These are phyloP conservation scores for Serendipita sp. DNA, from an alignment of 768 basidiomycete genomes.

Conservation along the genomic window DNA sequence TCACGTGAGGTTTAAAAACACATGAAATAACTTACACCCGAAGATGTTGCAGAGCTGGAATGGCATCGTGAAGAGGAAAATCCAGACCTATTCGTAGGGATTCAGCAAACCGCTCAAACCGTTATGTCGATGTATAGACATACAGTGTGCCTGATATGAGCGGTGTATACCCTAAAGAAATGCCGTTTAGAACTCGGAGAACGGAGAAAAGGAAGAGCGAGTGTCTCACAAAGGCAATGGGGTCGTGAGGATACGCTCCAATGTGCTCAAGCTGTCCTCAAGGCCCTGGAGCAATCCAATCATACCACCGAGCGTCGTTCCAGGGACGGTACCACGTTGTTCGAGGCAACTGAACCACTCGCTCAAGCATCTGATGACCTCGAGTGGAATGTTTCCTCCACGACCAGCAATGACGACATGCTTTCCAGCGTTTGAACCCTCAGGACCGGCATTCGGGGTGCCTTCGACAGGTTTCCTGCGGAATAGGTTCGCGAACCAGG, in stretches of 20 bases:
- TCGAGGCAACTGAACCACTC: constrained; percentile 45
- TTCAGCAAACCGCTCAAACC: too few species aligned
- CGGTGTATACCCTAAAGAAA: constrained; percentile 38
- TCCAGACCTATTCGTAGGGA: constrained; percentile 22
- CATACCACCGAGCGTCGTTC: constrained; percentile 19
- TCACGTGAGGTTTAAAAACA: background rate
- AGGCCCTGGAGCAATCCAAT: constrained; percentile 5
- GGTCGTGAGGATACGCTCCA: constrained; percentile 47
- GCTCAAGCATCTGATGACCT: constrained; percentile 38
- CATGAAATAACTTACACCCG: constrained; percentile 23
- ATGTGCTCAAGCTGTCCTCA: constrained; percentile 20
- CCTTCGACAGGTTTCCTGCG: background rate
- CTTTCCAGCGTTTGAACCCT: constrained; percentile 3
- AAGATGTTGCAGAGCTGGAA: constrained; percentile 55
- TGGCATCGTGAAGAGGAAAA: constrained; percentile 61
- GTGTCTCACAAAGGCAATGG: constrained; percentile 47
- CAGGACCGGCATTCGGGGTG: background rate
- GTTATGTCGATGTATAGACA: too few species aligned
- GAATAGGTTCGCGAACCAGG: constrained; percentile 4
- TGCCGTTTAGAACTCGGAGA: background rate
- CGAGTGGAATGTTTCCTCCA: constrained; percentile 43
- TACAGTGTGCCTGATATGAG: constrained; percentile 47
- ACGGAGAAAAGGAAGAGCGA: constrained; percentile 3
- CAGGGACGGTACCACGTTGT: constrained; percentile 41
- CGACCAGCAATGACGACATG: constrained; percentile 23